Base-by-base conservation (phyloP, 2,329 filamentous ascomycete genomes). In the Beauveria asiatica region DNA sequence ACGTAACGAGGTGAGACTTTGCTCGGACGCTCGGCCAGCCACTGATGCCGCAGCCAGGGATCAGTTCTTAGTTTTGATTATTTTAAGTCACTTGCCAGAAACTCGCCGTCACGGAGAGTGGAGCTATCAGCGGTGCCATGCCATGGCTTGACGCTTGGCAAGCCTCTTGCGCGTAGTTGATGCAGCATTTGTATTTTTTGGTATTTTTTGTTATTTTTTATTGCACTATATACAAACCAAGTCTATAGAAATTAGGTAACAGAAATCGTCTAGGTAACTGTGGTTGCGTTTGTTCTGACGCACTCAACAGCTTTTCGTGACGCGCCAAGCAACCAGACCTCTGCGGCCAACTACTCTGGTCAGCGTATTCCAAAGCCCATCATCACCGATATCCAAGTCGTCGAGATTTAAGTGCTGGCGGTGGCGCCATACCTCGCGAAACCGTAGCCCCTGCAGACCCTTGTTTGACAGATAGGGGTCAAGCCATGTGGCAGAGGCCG, bases 331-430 rank as follows among this genome's bases (percentile, higher is more conserved):
- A 39, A 78, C 80, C 17, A 88, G 72, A 6, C 85, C 85, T 54
- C 85, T 76, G 64, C 83, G 77, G 42, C 85, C 85, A 65, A 90
- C 74, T 4, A 92, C 87, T 65, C 88, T 77, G 41, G 78, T 75
- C 50, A 93, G 71, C 8, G 89, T 92, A 62, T 81, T 78, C 86
- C 84, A 87, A 55, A 92, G 77, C 6, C 89, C 89, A 66, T 92
- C 89, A 62, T 89, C 85, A 2, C 77, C 87, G 76, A 90, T 91
- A 69, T 92, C 88, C 69, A 93, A 76, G 72, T 93, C 89, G 71
- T 93, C 89, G 46, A 93, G 75, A 67, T 91, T 92, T 39, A 93
- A 72, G 71, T 93, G 89, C 59, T 79, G 78, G 51, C 73, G 75
- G 67, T 89, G 80, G 62, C 80, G 80, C 87, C 88, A 92, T 3